These are phyloP conservation scores for Bacterosira constricta DNA, from an alignment of 108 stramenopile genomes.

Conservation along the genomic window DNA sequence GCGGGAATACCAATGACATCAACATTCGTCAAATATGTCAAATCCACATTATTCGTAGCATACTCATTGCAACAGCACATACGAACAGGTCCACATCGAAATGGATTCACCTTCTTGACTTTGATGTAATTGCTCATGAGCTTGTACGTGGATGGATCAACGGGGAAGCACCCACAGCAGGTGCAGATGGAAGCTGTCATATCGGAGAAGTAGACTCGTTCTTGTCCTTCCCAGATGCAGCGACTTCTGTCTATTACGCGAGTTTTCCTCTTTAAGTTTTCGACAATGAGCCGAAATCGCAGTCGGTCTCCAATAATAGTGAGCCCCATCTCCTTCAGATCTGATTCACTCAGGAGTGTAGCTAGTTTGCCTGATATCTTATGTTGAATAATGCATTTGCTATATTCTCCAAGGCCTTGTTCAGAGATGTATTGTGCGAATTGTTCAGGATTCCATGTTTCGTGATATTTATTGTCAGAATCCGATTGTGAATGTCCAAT, in stretches of 20 bases:
- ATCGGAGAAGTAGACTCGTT: slow-evolving; percentile 49
- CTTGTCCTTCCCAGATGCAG: slow-evolving; percentile 50
- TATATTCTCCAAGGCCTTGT: slow-evolving; percentile 47
- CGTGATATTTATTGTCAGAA: too few species aligned
- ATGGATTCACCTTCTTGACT: slow-evolving; percentile 47
- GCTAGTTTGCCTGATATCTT: slow-evolving; percentile 56
- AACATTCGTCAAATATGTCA: slow-evolving; percentile 53
- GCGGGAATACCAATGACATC: slow-evolving; percentile 54
- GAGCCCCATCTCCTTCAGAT: slow-evolving; percentile 60
- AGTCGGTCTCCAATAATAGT: slow-evolving; percentile 54
- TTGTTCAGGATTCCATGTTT: too few species aligned
- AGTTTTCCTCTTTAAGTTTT: slow-evolving; percentile 23
- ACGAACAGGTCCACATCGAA: slow-evolving; percentile 47
- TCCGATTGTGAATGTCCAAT: too few species aligned
- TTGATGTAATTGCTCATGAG: slow-evolving; percentile 45
- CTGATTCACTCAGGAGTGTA: slow-evolving; percentile 39
- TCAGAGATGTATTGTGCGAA: too few species aligned
- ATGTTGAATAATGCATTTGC: slow-evolving; percentile 32
- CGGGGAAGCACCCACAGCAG: slow-evolving; percentile 47
- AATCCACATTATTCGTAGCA: slow-evolving; percentile 52
- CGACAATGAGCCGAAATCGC: slow-evolving; percentile 31
- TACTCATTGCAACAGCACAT: slow-evolving; percentile 47
- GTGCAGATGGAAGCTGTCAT: slow-evolving; percentile 11
- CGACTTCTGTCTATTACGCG: slow-evolving; percentile 43
- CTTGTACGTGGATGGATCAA: slow-evolving; percentile 51